Conservation (phyloP, 371 early-diverging fungal genomes). For the Mortierella polycephala region DNA sequence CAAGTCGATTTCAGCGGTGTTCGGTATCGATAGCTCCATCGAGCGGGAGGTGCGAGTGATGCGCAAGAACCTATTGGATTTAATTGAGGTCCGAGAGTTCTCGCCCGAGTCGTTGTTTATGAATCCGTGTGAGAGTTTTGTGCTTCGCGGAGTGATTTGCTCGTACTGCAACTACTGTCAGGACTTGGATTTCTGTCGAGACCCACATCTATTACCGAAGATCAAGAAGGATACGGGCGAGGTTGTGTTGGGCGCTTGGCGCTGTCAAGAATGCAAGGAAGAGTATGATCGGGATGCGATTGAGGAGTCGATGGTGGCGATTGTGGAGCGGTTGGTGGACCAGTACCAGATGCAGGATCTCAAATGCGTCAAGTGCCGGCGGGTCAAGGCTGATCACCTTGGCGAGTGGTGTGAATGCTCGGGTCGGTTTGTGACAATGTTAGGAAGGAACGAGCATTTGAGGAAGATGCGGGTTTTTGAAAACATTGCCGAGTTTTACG, state of each 20-base stretch:
- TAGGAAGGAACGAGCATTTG: constrained; percentile 60
- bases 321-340: constrained; percentile 83
- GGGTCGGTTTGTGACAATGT: constrained; percentile 62
- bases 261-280: constrained; percentile 75
- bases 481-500: constrained; percentile 72
- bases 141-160: constrained; percentile 88
- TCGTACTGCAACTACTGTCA: constrained; percentile 82
- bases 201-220: constrained; percentile 72
- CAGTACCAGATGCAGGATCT: constrained; percentile 91
- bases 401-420: constrained; percentile 69
- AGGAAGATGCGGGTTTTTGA: constrained; percentile 69
- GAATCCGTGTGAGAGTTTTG: constrained; percentile 82
- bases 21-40: constrained; percentile 74
- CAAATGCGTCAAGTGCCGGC: constrained; percentile 81
- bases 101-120: constrained; percentile 75
- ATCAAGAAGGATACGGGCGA: constrained; percentile 55
- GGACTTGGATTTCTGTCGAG: constrained; percentile 93
- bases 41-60: constrained; percentile 74
- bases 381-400: constrained; percentile 82
- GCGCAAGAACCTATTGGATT: constrained; percentile 78
- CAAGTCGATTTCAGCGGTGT: constrained; percentile 60
- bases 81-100: constrained; percentile 86
- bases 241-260: constrained; percentile 64
- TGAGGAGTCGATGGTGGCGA: constrained; percentile 82
- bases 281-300: constrained; percentile 80